These are phyloP conservation scores for Lipomyces spencermartinsiae DNA, from an alignment of 805 yeast species.

Conservation along the genomic window DNA sequence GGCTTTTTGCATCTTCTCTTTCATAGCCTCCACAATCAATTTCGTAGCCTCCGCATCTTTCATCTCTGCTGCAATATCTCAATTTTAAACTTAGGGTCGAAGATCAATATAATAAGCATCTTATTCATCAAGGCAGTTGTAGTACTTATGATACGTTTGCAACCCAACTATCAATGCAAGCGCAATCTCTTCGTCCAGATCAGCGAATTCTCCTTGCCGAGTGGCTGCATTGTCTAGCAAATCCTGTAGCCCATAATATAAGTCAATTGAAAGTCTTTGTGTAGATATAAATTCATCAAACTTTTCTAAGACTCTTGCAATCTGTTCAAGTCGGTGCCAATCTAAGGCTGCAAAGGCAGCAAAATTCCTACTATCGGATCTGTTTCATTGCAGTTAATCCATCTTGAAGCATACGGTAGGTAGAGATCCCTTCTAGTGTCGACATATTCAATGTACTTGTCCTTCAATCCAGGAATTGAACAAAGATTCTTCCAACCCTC, in stretches of 20 bases:
- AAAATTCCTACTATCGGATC: not conserved
- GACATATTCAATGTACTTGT: not conserved
- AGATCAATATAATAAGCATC: not conserved
- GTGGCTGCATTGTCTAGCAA: not conserved
- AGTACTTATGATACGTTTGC: too few species aligned
- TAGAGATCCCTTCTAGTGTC: too few species aligned
- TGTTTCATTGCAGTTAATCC: not conserved
- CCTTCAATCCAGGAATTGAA: not conserved
- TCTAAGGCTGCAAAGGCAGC: not conserved
- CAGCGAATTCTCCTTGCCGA: not conserved
- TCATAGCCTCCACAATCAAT: constrained; percentile 7
- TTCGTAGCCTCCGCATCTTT: constrained; percentile 3
- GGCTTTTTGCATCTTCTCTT: not conserved
- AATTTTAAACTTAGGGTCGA: not conserved
- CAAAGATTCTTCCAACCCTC: not conserved
- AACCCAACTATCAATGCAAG: not conserved
- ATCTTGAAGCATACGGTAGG: not conserved
- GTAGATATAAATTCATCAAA: not conserved
- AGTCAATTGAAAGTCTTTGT: not conserved
- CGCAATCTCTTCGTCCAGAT: not conserved
- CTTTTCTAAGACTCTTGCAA: not conserved
- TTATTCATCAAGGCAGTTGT: too few species aligned
- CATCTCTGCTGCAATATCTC: not conserved
- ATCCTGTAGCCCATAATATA: not conserved
- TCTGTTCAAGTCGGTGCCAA: not conserved